These are phyloP conservation scores for Thermoascus crustaceus DNA, from an alignment of 2,329 filamentous ascomycete genomes.

Conservation along the genomic window DNA sequence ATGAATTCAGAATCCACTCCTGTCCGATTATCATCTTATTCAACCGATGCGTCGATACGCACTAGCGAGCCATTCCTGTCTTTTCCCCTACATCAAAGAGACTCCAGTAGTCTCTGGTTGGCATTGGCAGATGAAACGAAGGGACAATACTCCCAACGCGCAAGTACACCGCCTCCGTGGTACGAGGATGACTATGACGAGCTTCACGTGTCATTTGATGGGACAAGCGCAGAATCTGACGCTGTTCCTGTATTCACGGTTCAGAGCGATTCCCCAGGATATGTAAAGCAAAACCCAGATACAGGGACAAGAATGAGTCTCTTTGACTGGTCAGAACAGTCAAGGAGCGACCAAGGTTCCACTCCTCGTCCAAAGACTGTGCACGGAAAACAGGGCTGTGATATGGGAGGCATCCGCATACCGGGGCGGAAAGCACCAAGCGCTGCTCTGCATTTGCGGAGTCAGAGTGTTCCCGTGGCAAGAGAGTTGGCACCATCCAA, in stretches of 20 bases:
- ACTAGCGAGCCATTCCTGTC: too few species aligned
- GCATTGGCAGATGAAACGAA: too few species aligned
- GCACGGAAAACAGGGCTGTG: conserved; percentile 53
- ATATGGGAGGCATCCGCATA: conserved; percentile 49
- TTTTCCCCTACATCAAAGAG: too few species aligned
- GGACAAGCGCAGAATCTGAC: neutral
- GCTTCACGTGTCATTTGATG: too few species aligned
- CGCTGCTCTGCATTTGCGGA: conserved; percentile 54
- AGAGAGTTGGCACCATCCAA: conserved; percentile 42
- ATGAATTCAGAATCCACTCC: conserved; percentile 3
- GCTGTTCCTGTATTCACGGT: neutral
- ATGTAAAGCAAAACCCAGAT: conserved; percentile 19
- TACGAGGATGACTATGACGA: too few species aligned
- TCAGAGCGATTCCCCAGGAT: conserved; percentile 9
- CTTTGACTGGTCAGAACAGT: conserved; percentile 58
- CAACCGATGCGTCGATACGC: too few species aligned
- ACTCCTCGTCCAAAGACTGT: conserved; percentile 54
- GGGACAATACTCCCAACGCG: too few species aligned
- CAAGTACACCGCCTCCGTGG: too few species aligned
- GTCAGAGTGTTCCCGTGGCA: conserved; percentile 57
- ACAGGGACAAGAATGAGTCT: conserved; percentile 46
- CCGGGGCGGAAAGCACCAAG: conserved; percentile 51
- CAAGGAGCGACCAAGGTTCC: conserved; percentile 44
- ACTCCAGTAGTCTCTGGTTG: too few species aligned
- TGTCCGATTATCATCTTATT: too few species aligned